Evolutionary conservation across 2,329 filamentous ascomycete genomes (phyloP).

Genomic region (Aspergillus terreus): DNA sequence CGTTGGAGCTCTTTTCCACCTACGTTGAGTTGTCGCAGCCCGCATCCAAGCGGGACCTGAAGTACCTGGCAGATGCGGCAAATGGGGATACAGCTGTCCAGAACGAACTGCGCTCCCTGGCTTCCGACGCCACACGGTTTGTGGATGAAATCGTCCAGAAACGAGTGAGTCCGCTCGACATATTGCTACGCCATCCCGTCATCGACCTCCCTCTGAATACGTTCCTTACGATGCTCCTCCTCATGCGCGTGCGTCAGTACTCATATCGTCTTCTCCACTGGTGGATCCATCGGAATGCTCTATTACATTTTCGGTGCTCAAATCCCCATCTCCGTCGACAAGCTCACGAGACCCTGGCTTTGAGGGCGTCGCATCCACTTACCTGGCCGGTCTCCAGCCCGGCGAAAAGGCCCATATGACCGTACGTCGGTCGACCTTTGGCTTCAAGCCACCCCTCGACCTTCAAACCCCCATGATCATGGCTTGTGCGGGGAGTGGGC

Average conservation of each 20-base stretch:
- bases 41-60: slow-evolving; percentile 63
- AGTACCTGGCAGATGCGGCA: slow-evolving; percentile 43
- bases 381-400: slow-evolving; percentile 48
- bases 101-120: slow-evolving; percentile 30
- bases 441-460: slow-evolving; percentile 35
- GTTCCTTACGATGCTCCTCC: slow-evolving; percentile 69
- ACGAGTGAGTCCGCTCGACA: slow-evolving; percentile 56
- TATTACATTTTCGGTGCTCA: slow-evolving; percentile 66
- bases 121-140: slow-evolving; percentile 38
- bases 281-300: slow-evolving; percentile 55
- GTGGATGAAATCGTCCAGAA: slow-evolving; percentile 51
- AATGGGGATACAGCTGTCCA: slow-evolving; percentile 49
- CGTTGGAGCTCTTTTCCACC: slow-evolving; percentile 60
- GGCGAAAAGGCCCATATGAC: slow-evolving; percentile 32
- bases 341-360: slow-evolving; percentile 38
- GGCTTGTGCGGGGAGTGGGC: slow-evolving; percentile 45
- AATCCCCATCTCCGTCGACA: slow-evolving; percentile 46
- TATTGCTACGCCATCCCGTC: slow-evolving; percentile 62
- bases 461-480: slow-evolving; percentile 37
- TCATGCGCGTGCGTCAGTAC: slow-evolving; percentile 76
- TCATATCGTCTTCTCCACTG: slow-evolving; percentile 74
- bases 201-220: slow-evolving; percentile 60
- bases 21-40: slow-evolving; percentile 73
- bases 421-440: slow-evolving; percentile 31
- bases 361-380: slow-evolving; percentile 60